phyloP scores from a whole-genome alignment of 2,329 filamentous ascomycete genomes.

The Salinomyces thailandicus region DNA sequence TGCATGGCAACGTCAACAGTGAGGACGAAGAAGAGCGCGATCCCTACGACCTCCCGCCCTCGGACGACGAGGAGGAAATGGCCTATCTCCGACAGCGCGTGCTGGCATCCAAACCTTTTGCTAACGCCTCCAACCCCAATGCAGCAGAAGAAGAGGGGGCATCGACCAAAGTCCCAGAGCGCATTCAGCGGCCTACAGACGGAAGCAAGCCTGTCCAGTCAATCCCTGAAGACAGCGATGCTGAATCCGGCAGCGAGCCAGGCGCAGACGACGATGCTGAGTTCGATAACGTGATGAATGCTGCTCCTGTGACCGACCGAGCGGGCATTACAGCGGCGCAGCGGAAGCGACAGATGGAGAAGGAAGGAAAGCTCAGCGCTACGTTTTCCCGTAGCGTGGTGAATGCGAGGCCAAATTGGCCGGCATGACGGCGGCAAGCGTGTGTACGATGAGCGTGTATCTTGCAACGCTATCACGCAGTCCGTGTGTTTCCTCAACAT shows the following conservation, averaged over 20 bases:
- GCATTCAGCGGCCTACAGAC: slow-evolving; percentile 49
- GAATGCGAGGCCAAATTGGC: slow-evolving; percentile 39
- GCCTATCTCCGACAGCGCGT: slow-evolving; percentile 81
- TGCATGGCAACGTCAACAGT: slow-evolving; percentile 28
- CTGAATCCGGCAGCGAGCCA: slow-evolving; percentile 62
- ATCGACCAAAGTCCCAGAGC: slow-evolving; percentile 49
- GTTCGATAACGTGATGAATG: slow-evolving; percentile 88
- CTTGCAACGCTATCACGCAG: too few relatives aligned
- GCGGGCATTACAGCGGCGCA: slow-evolving; percentile 60
- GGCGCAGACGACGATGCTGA: slow-evolving; percentile 59
- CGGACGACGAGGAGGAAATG: slow-evolving; percentile 82
- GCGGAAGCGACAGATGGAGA: slow-evolving; percentile 42
- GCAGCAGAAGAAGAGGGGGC: slow-evolving; percentile 26
- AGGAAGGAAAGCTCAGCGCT: slow-evolving; percentile 32
- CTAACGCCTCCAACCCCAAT: slow-evolving; percentile 39
- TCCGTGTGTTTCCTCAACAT: too few relatives aligned
- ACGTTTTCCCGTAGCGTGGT: slow-evolving; percentile 41
- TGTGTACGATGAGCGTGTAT: too few relatives aligned
- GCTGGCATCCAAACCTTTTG: slow-evolving; percentile 82
- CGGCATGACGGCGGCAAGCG: too few relatives aligned
- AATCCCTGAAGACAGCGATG: slow-evolving; percentile 46
- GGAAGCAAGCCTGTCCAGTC: slow-evolving; percentile 34
- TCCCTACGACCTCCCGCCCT: slow-evolving; percentile 64
- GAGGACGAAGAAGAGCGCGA: slow-evolving; percentile 46
- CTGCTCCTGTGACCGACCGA: slow-evolving; percentile 77